Evolutionary conservation across 371 early-diverging fungal genomes (phyloP), one percentile per base, ranked within the genome.

Genomic region (Mucor circinelloides): DNA sequence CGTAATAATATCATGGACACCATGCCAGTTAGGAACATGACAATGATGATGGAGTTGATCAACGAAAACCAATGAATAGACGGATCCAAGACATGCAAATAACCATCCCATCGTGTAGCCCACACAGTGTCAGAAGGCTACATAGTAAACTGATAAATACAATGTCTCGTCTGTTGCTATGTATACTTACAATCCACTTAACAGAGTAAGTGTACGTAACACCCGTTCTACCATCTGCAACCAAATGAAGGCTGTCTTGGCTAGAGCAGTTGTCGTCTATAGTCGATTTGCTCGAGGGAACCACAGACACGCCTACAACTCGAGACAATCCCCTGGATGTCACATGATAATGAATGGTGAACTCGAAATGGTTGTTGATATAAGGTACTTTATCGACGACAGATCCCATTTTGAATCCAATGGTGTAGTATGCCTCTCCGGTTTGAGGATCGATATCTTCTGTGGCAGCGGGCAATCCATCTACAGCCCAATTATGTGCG

Each of bases 61-160:
- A 96, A 79, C 66, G 91, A 90, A 78, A 66, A 94, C 89, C 85
- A 89, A 58, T 88, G 89, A 67, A 96, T 95, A 67, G 93, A 87
- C n/a, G 97, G 91, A 68, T 96, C 95, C 17, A 85, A 78, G 15
- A 91, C 87, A 60, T 91, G 81, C 62, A 98, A 68, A 75, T 97
- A 97, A 67, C 84, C 86, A 79, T 97, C 97, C 97, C 98, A 97
- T 46, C 98, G 90, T 4, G 97, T 97, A 9, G 93, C 95, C 97
- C 97, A 98, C 27, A 91, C 81, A 23, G 85, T 91, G 7, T 72
- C 70, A 1, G 91, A 89, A 27, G 58, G 46, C 87, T 90, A 64
- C 15, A 1, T 6, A 12, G 15, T 23, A 40, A 15, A n/a, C 17
- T 40, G 42, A 15, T 40, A 15, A 40, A 17, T 8, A 40, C 17